phyloP scores from a whole-genome alignment of 768 basidiomycete genomes.

The Suillus occidentalis region DNA sequence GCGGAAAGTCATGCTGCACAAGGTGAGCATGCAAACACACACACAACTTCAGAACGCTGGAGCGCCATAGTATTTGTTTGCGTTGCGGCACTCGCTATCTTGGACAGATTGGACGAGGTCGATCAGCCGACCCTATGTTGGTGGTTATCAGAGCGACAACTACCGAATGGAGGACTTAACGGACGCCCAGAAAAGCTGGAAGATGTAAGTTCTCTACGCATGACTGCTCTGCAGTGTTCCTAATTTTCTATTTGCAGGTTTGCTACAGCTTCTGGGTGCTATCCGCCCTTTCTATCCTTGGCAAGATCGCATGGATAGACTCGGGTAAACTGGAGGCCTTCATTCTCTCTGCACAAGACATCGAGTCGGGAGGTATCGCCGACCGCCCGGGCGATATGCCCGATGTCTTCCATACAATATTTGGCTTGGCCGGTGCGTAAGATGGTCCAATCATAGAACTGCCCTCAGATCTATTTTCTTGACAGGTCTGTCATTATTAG shows the following conservation, averaged over 20 bases:
- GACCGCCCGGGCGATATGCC: constrained; percentile 92
- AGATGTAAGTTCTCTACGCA: constrained; percentile 61
- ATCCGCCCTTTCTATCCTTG: constrained; percentile 82
- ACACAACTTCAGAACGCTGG: neutral
- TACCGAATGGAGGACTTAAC: constrained; percentile 92
- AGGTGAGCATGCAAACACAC: constrained; percentile 46
- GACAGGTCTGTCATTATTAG: constrained; percentile 81
- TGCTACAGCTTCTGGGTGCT: constrained; percentile 99
- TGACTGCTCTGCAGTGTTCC: neutral
- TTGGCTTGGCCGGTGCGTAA: constrained; percentile 78
- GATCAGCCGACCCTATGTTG: constrained; percentile 80
- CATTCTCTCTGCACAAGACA: constrained; percentile 89
- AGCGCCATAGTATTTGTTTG: constrained; percentile 77
- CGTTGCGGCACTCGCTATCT: constrained; percentile 81
- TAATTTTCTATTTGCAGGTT: constrained; percentile 51
- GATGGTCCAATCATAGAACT: neutral
- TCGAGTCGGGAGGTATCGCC: constrained; percentile 88
- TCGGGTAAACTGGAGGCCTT: constrained; percentile 72
- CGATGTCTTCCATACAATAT: constrained; percentile 96
- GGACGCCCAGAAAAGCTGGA: constrained; percentile 97
- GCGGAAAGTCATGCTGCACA: constrained; percentile 93
- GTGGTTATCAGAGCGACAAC: constrained; percentile 94
- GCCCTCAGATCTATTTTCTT: neutral
- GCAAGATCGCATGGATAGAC: constrained; percentile 87
- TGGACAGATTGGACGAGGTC: constrained; percentile 78